A percentile compares a stretch with the other conserved stretches of the same genome.
Conservation (phyloP, 129 eudicot species). For the Calendula officinalis region DNA sequence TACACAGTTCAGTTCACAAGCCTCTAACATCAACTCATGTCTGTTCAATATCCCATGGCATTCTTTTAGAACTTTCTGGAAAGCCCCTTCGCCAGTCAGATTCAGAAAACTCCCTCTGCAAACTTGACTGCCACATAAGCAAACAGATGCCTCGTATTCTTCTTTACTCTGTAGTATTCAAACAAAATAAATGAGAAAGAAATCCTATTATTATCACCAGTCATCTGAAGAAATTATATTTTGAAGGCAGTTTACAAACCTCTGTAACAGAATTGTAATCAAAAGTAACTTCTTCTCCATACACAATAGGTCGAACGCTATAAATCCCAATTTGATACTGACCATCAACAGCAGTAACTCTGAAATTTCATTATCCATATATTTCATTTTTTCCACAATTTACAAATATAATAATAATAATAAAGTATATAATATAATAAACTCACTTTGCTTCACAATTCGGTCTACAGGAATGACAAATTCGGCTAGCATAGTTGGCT, state of each 20-base stretch:
- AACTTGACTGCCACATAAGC: constrained; percentile 95
- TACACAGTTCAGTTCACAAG: constrained; percentile 83
- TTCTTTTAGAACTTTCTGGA: constrained; percentile 82
- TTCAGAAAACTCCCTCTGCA: constrained; percentile 97
- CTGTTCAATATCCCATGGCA: constrained; percentile 86
- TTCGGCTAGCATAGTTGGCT: constrained; percentile 98
- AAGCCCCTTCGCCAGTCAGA: constrained; percentile 95
- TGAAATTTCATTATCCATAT: constrained; percentile 14
- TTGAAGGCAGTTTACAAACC: constrained; percentile 37
- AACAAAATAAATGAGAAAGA: not conserved
- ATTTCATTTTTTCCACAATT: too few species aligned
- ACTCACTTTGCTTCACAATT: constrained; percentile 99
- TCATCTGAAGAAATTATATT: not conserved
- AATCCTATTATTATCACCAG: constrained; percentile 17
- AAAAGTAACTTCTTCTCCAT: constrained; percentile 94
- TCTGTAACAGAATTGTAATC: constrained; percentile 98
- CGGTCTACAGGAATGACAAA: constrained; percentile 95
- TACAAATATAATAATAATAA: too few species aligned
- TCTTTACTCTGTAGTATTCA: constrained; percentile 70
- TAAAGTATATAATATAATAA: not conserved
- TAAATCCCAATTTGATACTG: constrained; percentile 97
- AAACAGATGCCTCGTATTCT: constrained; percentile 97
- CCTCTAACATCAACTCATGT: constrained; percentile 83
- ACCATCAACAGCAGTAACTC: constrained; percentile 98
- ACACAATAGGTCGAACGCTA: constrained; percentile 72